Evolutionary conservation across 2,329 filamentous ascomycete species (phyloP).

Genomic region (Trichoderma harzianum): DNA sequence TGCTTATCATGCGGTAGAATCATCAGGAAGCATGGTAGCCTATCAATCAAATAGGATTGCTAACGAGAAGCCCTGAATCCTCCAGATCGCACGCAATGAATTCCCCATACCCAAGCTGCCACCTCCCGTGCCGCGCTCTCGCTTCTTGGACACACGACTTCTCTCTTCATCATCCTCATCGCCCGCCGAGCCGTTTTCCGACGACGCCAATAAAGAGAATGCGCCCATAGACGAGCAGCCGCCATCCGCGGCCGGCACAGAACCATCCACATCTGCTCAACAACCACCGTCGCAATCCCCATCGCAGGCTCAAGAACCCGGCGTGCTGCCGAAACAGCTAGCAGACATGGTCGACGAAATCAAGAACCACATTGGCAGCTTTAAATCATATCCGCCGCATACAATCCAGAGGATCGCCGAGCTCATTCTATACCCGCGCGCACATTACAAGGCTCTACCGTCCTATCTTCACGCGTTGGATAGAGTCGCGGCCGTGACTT

Average conservation of each 20-base stretch:
- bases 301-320: constrained; percentile 31
- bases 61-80: not conserved
- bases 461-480: constrained; percentile 89
- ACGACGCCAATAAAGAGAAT: constrained; percentile 68
- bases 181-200: constrained; percentile 42
- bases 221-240: constrained; percentile 42
- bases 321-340: constrained; percentile 61
- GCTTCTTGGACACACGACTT: constrained; percentile 39
- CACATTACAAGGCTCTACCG: constrained; percentile 77
- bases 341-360: constrained; percentile 60
- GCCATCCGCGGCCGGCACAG: not conserved
- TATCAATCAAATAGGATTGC: not conserved
- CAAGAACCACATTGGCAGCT: constrained; percentile 61
- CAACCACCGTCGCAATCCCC: not conserved
- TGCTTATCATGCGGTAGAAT: not conserved
- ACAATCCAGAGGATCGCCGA: constrained; percentile 91
- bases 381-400: constrained; percentile 75
- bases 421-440: constrained; percentile 70
- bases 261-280: not conserved
- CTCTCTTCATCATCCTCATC: constrained; percentile 47
- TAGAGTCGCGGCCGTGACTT: constrained; percentile 86
- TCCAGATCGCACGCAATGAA: constrained; percentile 68
- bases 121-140: constrained; percentile 40
- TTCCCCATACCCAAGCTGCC: constrained; percentile 69
- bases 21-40: not conserved